Evolutionary conservation across 139 green algal genomes (phyloP), one percentile per base, ranked within the genome.

Genomic region (Micromonas commoda): DNA sequence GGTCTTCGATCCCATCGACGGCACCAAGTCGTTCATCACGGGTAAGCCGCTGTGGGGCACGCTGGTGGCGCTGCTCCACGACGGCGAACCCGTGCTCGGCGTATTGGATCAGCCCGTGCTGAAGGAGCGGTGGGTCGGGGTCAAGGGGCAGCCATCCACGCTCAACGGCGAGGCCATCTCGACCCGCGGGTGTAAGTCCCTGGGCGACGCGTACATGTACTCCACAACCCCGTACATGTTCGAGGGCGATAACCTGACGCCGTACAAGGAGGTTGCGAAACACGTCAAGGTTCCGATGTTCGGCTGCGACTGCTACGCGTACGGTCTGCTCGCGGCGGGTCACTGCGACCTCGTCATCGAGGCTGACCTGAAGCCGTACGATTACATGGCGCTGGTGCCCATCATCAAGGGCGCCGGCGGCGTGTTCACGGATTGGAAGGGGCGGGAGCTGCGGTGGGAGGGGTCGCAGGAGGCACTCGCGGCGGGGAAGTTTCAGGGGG

Each of bases 21-120:
- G 95, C 57, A 99, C 95, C n/a, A 97, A 97, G 82, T 93, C 85
- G 84, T 99, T 98, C 85, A 98, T 99, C 79, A 99, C 94, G 74
- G 93, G 92, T 92, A 99, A 99, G 86, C 95, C 95, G 6, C 77
- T 97, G 31, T 99, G 97, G 80, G 95, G 95, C 34, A 98, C 93
- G 0, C 87, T 99, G 6, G 92, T 99, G 28, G 85, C 93, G 0
- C 87, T 99, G 71, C 79, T 97, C 53, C 82, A 94, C 76, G 76
- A 91, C 51, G 95, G 95, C n/a, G 38, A 64, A 0, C 95, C 95
- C 1, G 81, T 83, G 6, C 80, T 99, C 24, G 95, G 95, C 39
- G 85, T 99, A 68, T 93, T 99, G 28, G 95, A 99, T 84, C 95
- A 98, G 82, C 93, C 95, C 2, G 89, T 97, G 63, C 82, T 77